Evolutionary conservation across 176 grass and related monocot genomes (phyloP).

Genomic region (Rhynchospora breviuscula): DNA sequence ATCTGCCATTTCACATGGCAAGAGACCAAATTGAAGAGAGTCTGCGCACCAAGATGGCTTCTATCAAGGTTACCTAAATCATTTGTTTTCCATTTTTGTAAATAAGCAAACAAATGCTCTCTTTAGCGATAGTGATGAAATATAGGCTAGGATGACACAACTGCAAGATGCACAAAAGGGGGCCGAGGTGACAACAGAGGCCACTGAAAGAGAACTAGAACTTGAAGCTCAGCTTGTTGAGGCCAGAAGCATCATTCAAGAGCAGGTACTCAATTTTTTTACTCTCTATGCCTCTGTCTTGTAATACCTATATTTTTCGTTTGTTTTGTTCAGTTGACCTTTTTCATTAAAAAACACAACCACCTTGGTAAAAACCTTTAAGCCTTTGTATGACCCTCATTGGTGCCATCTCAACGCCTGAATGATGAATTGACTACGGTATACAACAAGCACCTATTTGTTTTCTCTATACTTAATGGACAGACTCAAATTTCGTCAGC

Average conservation of each 20-base stretch:
- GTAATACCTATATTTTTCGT: not conserved
- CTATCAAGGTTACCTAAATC: constrained; percentile 55
- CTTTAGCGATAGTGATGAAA: not conserved
- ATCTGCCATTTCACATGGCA: constrained; percentile 98
- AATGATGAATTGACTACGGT: not conserved
- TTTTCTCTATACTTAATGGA: not conserved
- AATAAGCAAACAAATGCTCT: constrained; percentile 14
- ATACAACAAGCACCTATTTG: not conserved
- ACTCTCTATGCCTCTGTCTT: not conserved
- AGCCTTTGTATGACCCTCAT: not conserved
- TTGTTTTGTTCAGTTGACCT: not conserved
- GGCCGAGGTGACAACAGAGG: constrained; percentile 96
- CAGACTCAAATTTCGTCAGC: not conserved
- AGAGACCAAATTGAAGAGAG: constrained; percentile 99
- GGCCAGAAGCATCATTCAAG: constrained; percentile 99
- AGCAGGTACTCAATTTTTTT: constrained; percentile 50
- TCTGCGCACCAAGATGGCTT: constrained; percentile 97
- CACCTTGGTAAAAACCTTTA: not conserved
- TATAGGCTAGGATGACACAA: constrained; percentile 73
- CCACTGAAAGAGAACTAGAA: constrained; percentile 91
- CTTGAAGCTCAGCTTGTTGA: constrained; percentile 99
- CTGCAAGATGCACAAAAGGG: constrained; percentile 99
- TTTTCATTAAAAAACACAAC: not conserved
- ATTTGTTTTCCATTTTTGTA: constrained; percentile 2
- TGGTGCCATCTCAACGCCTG: not conserved